These are phyloP conservation scores for Chrysoporthe cubensis DNA, from an alignment of 2,329 filamentous ascomycete species.

Conservation along the genomic window DNA sequence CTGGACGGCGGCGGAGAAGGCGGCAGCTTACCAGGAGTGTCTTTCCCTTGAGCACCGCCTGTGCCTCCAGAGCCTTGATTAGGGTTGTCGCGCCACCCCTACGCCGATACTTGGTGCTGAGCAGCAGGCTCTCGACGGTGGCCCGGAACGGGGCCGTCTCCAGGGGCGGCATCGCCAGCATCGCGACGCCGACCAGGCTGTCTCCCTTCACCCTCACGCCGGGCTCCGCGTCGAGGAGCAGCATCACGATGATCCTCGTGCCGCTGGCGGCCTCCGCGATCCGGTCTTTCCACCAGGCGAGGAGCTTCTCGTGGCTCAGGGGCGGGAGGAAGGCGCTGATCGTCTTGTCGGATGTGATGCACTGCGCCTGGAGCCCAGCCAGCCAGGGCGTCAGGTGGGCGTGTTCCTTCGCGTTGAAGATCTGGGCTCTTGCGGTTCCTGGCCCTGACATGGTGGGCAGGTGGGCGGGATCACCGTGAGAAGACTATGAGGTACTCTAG, in stretches of 20 bases:
- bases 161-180: constrained; percentile 53
- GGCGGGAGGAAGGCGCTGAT: constrained; percentile 65
- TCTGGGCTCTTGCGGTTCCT: constrained; percentile 33
- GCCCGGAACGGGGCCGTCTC: constrained; percentile 62
- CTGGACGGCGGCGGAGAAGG: background rate
- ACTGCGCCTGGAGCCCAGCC: constrained; percentile 60
- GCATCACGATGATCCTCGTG: constrained; percentile 56
- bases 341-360: constrained; percentile 61
- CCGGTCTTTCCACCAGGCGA: constrained; percentile 59
- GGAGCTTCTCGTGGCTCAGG: constrained; percentile 57
- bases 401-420: constrained; percentile 52
- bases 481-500: too few relatives aligned
- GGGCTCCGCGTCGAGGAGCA: constrained; percentile 45
- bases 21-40: constrained; percentile 54
- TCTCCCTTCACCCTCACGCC: constrained; percentile 44
- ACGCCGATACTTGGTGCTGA: constrained; percentile 54
- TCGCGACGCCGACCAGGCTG: constrained; percentile 59
- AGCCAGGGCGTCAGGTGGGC: constrained; percentile 59
- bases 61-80: constrained; percentile 57
- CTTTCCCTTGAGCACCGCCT: constrained; percentile 53
- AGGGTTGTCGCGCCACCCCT: constrained; percentile 56
- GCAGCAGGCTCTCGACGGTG: constrained; percentile 60
- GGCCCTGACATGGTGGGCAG: constrained; percentile 14
- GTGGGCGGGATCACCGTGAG: background rate
- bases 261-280: constrained; percentile 52